Conservation (phyloP, 2,329 filamentous ascomycete species). For the Alternaria gansuensis region DNA sequence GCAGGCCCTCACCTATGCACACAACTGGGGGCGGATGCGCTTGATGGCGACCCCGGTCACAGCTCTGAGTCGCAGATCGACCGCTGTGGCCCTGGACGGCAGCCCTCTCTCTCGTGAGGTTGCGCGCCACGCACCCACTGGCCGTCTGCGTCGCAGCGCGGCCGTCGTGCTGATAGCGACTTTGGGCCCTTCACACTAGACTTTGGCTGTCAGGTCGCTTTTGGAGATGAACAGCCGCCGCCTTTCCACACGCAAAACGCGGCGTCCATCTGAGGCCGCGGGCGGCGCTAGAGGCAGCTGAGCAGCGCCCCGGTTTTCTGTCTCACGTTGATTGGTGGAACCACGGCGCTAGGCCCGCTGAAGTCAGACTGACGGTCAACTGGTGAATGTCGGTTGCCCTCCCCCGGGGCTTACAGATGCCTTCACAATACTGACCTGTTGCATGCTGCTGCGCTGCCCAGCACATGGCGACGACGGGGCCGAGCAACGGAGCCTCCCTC, state of each 20-base stretch:
- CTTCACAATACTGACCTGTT: too few relatives aligned
- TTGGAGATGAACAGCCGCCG: slow-evolving; percentile 25
- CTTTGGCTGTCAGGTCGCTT: slow-evolving; percentile 25
- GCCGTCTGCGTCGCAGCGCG: not conserved
- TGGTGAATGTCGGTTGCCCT: slow-evolving; percentile 17
- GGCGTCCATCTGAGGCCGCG: slow-evolving; percentile 20
- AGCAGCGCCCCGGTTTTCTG: slow-evolving; percentile 11
- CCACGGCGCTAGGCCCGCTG: slow-evolving; percentile 15
- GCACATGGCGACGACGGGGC: too few relatives aligned
- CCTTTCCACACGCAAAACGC: slow-evolving; percentile 21
- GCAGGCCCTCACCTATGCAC: slow-evolving; percentile 32
- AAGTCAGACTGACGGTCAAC: slow-evolving; percentile 20
- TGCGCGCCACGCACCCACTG: not conserved
- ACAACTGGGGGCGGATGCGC: slow-evolving; percentile 42
- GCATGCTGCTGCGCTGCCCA: too few relatives aligned
- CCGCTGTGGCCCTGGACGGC: slow-evolving; percentile 1
- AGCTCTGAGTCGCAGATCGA: slow-evolving; percentile 46
- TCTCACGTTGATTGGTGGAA: slow-evolving; percentile 5
- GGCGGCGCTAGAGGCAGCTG: slow-evolving; percentile 18
- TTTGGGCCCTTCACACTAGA: slow-evolving; percentile 14
- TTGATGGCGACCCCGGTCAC: slow-evolving; percentile 38
- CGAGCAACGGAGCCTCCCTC: too few relatives aligned
- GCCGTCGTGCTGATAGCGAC: slow-evolving; percentile 5
- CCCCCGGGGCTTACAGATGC: slow-evolving; percentile 2
- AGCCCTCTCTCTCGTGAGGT: not conserved